Percentiles rank a stretch among this genome's conserved stretches.
These are phyloP conservation scores for Candida nanaspora DNA, from an alignment of 805 yeast genomes.

Conservation along the genomic window DNA sequence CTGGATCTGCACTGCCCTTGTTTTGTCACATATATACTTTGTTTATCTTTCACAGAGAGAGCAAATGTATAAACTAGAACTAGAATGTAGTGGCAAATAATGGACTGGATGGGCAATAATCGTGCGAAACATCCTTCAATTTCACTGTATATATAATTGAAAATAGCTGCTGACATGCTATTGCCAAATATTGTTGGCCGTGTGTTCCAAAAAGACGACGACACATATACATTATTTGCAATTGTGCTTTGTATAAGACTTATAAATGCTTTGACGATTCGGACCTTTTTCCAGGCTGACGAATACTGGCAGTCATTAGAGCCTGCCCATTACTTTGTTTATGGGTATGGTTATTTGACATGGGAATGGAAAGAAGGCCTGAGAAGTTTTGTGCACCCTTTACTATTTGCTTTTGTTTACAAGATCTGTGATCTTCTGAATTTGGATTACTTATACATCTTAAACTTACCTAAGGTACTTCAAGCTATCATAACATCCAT, in stretches of 20 bases:
- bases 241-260: slow-evolving; percentile 30
- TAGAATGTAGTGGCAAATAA: no score
- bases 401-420: slow-evolving; percentile 49
- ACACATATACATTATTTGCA: slow-evolving; percentile 13
- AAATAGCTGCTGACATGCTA: no score
- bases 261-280: slow-evolving; percentile 53
- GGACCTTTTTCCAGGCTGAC: slow-evolving; percentile 91
- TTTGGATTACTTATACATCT: slow-evolving; percentile 33
- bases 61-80: no score
- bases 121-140: no score
- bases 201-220: not conserved
- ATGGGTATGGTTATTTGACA: slow-evolving; percentile 75
- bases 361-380: slow-evolving; percentile 91
- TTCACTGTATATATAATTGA: no score
- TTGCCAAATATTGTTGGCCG: no score
- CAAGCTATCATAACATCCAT: slow-evolving; percentile 65
- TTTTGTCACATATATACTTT: no score
- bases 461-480: slow-evolving; percentile 53
- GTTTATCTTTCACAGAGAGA: no score
- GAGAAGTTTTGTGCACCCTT: slow-evolving; percentile 76
- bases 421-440: slow-evolving; percentile 24
- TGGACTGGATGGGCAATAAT: no score
- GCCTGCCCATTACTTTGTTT: slow-evolving; percentile 75
- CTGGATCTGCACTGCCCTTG: no score
- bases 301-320: slow-evolving; percentile 91